Conservation (phyloP, 371 early-diverging fungal species). For the Mortierella sp. region DNA sequence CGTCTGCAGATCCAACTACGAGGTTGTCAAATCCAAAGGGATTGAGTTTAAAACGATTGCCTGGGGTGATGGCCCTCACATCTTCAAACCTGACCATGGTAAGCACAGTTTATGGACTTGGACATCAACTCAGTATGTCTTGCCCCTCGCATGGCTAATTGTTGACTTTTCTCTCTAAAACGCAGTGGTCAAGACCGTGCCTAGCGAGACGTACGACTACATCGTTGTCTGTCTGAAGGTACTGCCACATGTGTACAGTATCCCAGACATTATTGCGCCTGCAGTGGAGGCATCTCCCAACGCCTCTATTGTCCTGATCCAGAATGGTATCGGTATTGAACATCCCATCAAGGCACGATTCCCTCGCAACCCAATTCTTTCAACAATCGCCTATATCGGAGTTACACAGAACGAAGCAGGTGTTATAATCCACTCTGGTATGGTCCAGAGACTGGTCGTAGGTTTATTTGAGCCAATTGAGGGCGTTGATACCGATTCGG, state of each 20-base stretch:
- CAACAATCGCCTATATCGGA: conserved; percentile 82
- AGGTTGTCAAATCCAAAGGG: conserved; percentile 70
- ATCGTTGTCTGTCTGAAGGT: conserved; percentile 84
- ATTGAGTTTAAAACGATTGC: conserved; percentile 74
- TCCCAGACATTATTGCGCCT: conserved; percentile 74
- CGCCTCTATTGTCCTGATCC: conserved; percentile 82
- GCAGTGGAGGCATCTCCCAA: conserved; percentile 65
- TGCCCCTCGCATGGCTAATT: no score
- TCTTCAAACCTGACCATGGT: conserved; percentile 74
- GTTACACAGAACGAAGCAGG: conserved; percentile 76
- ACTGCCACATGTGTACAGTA: conserved; percentile 72
- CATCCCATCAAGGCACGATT: conserved; percentile 70
- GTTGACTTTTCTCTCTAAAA: no score
- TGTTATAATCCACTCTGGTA: conserved; percentile 63
- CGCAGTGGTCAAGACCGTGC: conserved; percentile 65
- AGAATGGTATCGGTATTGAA: conserved; percentile 91
- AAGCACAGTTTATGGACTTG: conserved; percentile 15
- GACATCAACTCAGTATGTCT: neutral
- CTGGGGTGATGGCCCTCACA: conserved; percentile 68
- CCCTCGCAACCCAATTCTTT: conserved; percentile 77
- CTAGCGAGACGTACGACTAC: conserved; percentile 75
- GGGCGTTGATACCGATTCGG: conserved; percentile 30
- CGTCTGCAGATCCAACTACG: conserved; percentile 89
- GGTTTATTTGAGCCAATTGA: conserved; percentile 58
- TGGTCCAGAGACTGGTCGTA: conserved; percentile 46